Conservation (phyloP, 768 basidiomycete species). For the Rhizopogon roseolus region DNA sequence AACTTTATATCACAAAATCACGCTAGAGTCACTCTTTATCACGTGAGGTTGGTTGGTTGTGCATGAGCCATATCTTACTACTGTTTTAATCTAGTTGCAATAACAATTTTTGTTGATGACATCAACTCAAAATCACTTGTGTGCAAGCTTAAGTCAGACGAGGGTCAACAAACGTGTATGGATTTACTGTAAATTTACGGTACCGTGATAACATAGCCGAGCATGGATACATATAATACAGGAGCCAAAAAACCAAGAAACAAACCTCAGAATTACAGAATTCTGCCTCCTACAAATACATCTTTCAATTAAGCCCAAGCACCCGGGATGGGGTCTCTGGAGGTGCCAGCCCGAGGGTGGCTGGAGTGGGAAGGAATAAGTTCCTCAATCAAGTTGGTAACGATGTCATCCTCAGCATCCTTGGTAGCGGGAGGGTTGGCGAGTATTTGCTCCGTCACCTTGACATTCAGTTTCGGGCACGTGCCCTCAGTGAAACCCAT, state of each 20-base stretch:
- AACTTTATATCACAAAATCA: no score
- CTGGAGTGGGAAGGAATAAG: conserved; percentile 40
- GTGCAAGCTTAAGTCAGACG: no score
- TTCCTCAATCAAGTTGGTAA: conserved; percentile 57
- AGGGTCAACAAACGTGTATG: neutral
- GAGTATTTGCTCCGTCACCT: conserved; percentile 48
- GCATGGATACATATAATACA: conserved; percentile 1
- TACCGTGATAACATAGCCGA: neutral
- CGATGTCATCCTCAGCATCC: conserved; percentile 61
- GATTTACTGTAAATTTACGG: neutral
- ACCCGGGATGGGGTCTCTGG: conserved; percentile 34
- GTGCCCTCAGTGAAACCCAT: conserved; percentile 70
- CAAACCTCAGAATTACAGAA: neutral
- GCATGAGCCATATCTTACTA: no score
- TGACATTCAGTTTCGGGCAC: conserved; percentile 46
- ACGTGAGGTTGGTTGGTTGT: no score
- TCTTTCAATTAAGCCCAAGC: conserved; percentile 35
- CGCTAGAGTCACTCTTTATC: no score
- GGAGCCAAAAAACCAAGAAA: neutral
- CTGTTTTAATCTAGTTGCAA: no score
- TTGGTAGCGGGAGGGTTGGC: conserved; percentile 36
- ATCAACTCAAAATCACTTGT: no score
- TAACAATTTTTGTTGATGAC: no score
- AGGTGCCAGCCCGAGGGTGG: conserved; percentile 32
- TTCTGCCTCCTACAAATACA: neutral